These are phyloP conservation scores for Picochlorum sp. DNA, from an alignment of 139 green algal genomes.

Conservation along the genomic window DNA sequence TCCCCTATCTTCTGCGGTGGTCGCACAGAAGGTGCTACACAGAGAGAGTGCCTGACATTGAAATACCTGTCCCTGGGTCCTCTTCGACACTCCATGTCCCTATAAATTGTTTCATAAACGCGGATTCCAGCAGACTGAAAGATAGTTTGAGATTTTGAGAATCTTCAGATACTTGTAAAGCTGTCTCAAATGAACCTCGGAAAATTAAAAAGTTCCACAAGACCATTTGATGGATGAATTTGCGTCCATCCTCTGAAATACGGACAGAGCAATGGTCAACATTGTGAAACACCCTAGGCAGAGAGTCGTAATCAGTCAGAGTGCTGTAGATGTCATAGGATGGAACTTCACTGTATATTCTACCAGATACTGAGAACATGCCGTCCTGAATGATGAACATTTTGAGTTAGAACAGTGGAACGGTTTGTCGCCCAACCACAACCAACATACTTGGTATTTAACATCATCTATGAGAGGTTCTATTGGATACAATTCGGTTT, in stretches of 20 bases:
- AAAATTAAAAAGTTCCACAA: conserved; percentile 28
- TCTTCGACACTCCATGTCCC: conserved; percentile 17
- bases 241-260: conserved; percentile 8
- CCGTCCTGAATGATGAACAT: conserved; percentile 1
- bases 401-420: too few species aligned
- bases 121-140: conserved; percentile 22
- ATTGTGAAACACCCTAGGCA: conserved; percentile 22
- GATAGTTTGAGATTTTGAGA: not conserved
- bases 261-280: conserved; percentile 1
- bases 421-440: too few species aligned
- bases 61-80: not conserved
- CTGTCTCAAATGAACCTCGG: conserved; percentile 22
- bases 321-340: not conserved
- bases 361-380: conserved; percentile 1
- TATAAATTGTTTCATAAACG: conserved; percentile 27
- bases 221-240: conserved; percentile 17
- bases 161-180: conserved; percentile 19
- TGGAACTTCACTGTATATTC: not conserved
- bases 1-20: conserved; percentile 24
- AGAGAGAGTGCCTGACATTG: conserved; percentile 16
- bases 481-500: too few species aligned
- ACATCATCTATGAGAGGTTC: not conserved
- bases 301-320: conserved; percentile 20
- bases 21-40: conserved; percentile 9
- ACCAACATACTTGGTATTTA: not conserved